Base-by-base conservation (phyloP, 1,284 basidiomycete species). In the Rhodotorula sp. region DNA sequence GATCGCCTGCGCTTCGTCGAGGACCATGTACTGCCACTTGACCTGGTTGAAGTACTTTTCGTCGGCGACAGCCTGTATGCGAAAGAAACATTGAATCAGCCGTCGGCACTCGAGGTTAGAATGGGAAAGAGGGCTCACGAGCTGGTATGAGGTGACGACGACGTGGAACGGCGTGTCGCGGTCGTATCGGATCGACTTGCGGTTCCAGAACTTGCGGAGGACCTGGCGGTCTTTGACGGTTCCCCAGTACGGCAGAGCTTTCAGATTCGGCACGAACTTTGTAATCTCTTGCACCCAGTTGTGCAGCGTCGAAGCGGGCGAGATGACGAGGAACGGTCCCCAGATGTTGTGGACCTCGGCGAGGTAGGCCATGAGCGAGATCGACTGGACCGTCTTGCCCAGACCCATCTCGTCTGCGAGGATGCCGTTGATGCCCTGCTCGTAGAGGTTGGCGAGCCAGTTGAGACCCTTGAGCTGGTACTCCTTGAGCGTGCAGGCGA, bases 21-120 rank as follows among this genome's bases (percentile, higher is more conserved):
- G 86, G 69, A 99, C 89, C 97, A 99, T 99, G 81, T 99, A 99
- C 83, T 99, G 97, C 97, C 97, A 99, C 80, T 95, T 97, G 78
- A 99, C 90, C 50, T 91, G 87, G 80, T 97, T 92, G 82, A 99
- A 97, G 83, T 99, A 98, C 80, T 97, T 94, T 79, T 97, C 95
- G 81, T 99, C 97, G 84, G 92, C 91, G 15, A 94, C 95, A 54
- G 97, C 88, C 90, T 92, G 76, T 7, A 26, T 14, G 21, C 18
- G 16, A 4, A 15, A 50, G 21, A 7, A 50, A 7, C 6, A n/a
- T 6, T 14, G 54, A 5, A 26, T 55, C 26, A 28, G 54, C 12
- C 12, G 8, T 31, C 28, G 34, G 43, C 26, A 23, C 5, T 23
- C 8, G 31, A 55, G 31, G 21, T 21, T 23, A 26, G 23, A n/a